A percentile compares a stretch with the other conserved stretches of the same genome.
These are phyloP conservation scores for Senna siamea DNA, from an alignment of 306 rosid species.

Conservation along the genomic window DNA sequence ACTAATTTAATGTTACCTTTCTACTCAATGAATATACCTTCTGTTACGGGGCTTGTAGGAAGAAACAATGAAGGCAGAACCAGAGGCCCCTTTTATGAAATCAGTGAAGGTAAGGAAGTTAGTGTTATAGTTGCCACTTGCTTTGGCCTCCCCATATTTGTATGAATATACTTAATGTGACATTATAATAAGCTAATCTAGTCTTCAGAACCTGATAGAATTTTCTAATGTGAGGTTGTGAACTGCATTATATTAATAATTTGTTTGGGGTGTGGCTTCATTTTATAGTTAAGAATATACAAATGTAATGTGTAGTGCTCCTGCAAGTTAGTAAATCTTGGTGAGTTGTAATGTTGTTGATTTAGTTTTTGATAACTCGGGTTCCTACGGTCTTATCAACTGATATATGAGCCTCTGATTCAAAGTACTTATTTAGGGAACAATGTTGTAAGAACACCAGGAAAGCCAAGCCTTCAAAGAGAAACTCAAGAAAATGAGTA, in stretches of 20 bases:
- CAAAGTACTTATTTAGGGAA: not conserved
- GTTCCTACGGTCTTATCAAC: no score
- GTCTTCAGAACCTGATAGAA: not conserved
- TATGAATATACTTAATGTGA: not conserved
- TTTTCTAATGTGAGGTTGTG: not conserved
- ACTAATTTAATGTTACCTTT: not conserved
- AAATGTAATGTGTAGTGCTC: not conserved
- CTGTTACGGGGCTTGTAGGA: conserved; percentile 21
- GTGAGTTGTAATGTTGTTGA: not conserved
- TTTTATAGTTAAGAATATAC: not conserved
- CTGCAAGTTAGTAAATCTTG: not conserved
- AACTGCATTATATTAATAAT: not conserved
- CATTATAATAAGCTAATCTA: not conserved
- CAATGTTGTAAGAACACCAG: not conserved
- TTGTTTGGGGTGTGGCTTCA: not conserved
- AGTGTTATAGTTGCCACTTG: not conserved
- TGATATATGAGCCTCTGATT: not conserved
- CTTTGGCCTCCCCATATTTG: not conserved
- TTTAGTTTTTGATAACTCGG: no score
- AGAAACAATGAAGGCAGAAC: conserved; percentile 23
- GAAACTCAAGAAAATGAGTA: no score
- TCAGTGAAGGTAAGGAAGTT: conserved; percentile 32
- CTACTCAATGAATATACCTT: not conserved
- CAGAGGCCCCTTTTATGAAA: conserved; percentile 17
- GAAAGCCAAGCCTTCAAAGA: no score